Percentiles rank a stretch among this genome's conserved stretches.
phyloP scores from a whole-genome alignment of 768 basidiomycete genomes.

The Russula sp. region DNA sequence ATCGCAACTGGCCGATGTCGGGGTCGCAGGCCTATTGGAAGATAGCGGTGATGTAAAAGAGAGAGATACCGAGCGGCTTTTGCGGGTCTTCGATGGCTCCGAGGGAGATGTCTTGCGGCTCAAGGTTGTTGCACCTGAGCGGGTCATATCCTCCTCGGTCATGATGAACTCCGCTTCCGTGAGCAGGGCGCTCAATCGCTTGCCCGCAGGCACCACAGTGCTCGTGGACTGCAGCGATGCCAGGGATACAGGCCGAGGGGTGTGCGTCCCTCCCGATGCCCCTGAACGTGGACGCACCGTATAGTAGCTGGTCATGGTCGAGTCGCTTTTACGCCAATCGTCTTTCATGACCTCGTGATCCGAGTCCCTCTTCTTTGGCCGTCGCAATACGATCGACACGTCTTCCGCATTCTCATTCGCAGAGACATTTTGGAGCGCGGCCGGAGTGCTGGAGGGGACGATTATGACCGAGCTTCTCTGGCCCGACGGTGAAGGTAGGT shows the following conservation, averaged over 20 bases:
- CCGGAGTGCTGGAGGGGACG: slow-evolving; percentile 50
- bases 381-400: background rate
- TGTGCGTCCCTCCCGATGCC: slow-evolving; percentile 35
- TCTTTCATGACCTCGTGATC: slow-evolving; percentile 45
- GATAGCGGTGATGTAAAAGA: slow-evolving; percentile 36
- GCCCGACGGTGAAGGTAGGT: slow-evolving; percentile 25
- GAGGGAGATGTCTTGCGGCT: slow-evolving; percentile 37
- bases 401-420: slow-evolving; percentile 33
- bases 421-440: slow-evolving; percentile 50
- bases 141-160: slow-evolving; percentile 50
- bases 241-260: slow-evolving; percentile 70
- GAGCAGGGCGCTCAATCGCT: slow-evolving; percentile 61
- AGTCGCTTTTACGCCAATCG: slow-evolving; percentile 75
- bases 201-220: slow-evolving; percentile 62
- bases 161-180: slow-evolving; percentile 62
- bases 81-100: slow-evolving; percentile 41
- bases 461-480: slow-evolving; percentile 49
- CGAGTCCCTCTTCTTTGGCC: slow-evolving; percentile 31
- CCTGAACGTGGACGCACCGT: slow-evolving; percentile 56
- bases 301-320: slow-evolving; percentile 64
- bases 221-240: slow-evolving; percentile 69
- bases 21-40: slow-evolving; percentile 23
- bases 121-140: slow-evolving; percentile 12
- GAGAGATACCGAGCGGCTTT: slow-evolving; percentile 63
- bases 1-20: slow-evolving; percentile 8